Evolutionary conservation across 371 early-diverging fungal species (phyloP).

Genomic region (Phascolomyces articulosus): DNA sequence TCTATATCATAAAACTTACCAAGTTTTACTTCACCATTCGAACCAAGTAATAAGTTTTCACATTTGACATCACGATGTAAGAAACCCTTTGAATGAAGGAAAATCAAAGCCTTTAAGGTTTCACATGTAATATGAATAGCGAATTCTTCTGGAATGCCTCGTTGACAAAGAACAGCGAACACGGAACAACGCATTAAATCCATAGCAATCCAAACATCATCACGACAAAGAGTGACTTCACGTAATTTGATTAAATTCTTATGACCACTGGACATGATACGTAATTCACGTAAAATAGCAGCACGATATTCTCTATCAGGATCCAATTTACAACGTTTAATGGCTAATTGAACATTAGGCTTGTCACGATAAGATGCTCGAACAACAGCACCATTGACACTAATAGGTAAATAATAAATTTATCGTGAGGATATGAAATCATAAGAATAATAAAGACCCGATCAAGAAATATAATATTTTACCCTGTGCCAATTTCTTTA

Average conservation of each 20-base stretch:
- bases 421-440: no score
- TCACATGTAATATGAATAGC: slow-evolving; percentile 41
- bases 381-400: slow-evolving; percentile 55
- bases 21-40: slow-evolving; percentile 93
- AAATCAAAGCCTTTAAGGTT: slow-evolving; percentile 77
- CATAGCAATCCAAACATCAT: slow-evolving; percentile 55
- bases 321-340: slow-evolving; percentile 49
- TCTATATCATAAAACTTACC: slow-evolving; percentile 66
- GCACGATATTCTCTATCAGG: slow-evolving; percentile 50
- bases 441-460: no score
- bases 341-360: slow-evolving; percentile 39
- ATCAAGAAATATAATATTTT: slow-evolving; percentile 3
- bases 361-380: slow-evolving; percentile 38
- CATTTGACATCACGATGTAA: slow-evolving; percentile 97
- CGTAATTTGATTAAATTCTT: slow-evolving; percentile 42
- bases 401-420: slow-evolving; percentile 5
- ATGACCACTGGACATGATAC: slow-evolving; percentile 49
- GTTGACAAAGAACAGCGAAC: slow-evolving; percentile 50
- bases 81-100: slow-evolving; percentile 92
- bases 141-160: slow-evolving; percentile 51
- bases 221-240: slow-evolving; percentile 44
- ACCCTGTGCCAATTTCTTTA: slow-evolving; percentile 57
- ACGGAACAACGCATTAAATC: slow-evolving; percentile 55
- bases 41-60: slow-evolving; percentile 95
- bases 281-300: slow-evolving; percentile 48